These are phyloP conservation scores for Aspergillus niger DNA, from an alignment of 2,329 filamentous ascomycete genomes.

Conservation along the genomic window DNA sequence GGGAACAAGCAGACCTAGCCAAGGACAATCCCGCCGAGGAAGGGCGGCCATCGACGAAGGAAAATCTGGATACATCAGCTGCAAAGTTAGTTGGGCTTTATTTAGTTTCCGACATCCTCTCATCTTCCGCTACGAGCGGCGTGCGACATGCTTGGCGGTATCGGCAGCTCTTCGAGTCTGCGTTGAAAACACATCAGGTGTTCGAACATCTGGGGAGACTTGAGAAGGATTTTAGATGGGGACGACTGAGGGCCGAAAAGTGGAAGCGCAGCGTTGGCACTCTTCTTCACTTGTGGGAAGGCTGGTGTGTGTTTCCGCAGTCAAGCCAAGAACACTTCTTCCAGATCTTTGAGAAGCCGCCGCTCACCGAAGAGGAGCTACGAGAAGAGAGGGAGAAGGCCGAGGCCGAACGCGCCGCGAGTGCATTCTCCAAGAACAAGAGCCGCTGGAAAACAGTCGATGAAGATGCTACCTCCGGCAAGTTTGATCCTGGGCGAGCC, in stretches of 20 bases:
- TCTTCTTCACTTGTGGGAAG: constrained; percentile 69
- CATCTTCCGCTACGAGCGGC: constrained; percentile 72
- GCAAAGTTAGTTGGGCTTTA: constrained; percentile 81
- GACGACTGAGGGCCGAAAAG: constrained; percentile 77
- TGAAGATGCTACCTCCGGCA: constrained; percentile 39
- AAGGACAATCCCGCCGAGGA: constrained; percentile 43
- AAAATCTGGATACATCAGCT: constrained; percentile 66
- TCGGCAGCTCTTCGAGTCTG: constrained; percentile 74
- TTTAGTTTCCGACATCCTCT: constrained; percentile 76
- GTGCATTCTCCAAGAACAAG: constrained; percentile 44
- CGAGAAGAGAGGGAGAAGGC: constrained; percentile 47
- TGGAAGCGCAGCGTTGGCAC: constrained; percentile 76
- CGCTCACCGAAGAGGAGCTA: constrained; percentile 52
- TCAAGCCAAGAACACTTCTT: constrained; percentile 72
- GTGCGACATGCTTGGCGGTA: constrained; percentile 87
- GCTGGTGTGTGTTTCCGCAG: constrained; percentile 68
- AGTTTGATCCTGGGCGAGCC: constrained; percentile 31
- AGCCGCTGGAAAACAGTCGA: constrained; percentile 51
- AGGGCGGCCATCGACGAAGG: constrained; percentile 34
- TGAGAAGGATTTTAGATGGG: constrained; percentile 74
- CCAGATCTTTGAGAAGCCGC: constrained; percentile 70
- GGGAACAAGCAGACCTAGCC: constrained; percentile 34
- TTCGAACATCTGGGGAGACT: constrained; percentile 77
- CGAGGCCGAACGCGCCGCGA: constrained; percentile 42
- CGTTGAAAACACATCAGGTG: constrained; percentile 66